These are phyloP conservation scores for Annulohypoxylon maeteangense DNA, from an alignment of 495 filamentous ascomycete genomes.

Conservation along the genomic window DNA sequence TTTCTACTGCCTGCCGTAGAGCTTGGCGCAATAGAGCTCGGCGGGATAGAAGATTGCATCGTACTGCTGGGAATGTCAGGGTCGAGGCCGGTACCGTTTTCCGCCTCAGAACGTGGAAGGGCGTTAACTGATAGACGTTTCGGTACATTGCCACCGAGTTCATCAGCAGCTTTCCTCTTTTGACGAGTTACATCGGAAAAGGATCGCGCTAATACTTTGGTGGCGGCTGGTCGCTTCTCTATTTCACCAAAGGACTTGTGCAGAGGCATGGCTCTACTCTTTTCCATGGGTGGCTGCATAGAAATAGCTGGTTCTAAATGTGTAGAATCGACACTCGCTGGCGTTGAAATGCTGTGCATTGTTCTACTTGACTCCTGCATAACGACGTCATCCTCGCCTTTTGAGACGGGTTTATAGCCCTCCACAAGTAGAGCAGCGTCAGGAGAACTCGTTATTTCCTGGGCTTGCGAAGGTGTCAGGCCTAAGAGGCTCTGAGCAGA, in stretches of 20 bases:
- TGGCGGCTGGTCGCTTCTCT: constrained; percentile 19
- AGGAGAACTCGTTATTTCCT: background rate
- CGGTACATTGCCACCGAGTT: constrained; percentile 6
- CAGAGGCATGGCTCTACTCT: background rate
- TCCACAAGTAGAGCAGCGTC: constrained; percentile 2
- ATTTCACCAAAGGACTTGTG: constrained; percentile 29
- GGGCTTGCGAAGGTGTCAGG: background rate
- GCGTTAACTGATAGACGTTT: constrained; percentile 39
- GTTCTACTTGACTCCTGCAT: background rate
- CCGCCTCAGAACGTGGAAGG: constrained; percentile 14
- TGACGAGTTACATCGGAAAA: constrained; percentile 26
- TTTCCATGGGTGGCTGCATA: background rate
- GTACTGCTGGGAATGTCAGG: constrained; percentile 8
- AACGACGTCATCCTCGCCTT: background rate
- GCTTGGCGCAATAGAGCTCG: constrained; percentile 15
- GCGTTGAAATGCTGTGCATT: background rate
- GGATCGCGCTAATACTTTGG: constrained; percentile 23
- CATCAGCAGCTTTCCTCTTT: constrained; percentile 39
- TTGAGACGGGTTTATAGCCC: background rate
- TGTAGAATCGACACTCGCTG: background rate
- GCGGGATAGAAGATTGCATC: constrained; percentile 6
- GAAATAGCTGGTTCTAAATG: background rate
- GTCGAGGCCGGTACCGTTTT: constrained; percentile 6
- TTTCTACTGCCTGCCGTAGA: background rate
- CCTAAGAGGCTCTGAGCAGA: constrained; percentile 17